These are phyloP conservation scores for Corymbia calophylla DNA, from an alignment of 441 rosid genomes.

Conservation along the genomic window DNA sequence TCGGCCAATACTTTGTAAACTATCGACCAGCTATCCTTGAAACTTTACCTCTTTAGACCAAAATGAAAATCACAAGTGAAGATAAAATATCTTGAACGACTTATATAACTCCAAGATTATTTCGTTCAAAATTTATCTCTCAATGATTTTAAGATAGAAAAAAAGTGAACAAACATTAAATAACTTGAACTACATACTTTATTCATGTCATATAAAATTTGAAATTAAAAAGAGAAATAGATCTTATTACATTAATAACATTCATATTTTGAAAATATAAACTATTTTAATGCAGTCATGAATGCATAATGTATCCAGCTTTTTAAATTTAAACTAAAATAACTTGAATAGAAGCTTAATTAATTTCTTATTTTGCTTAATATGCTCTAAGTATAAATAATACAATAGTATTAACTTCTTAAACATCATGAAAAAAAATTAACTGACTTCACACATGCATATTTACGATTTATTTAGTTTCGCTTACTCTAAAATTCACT, in stretches of 20 bases:
- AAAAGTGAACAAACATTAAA: background rate
- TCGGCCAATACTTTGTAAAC: no score
- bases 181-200: background rate
- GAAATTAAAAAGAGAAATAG: background rate
- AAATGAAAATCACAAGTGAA: no score
- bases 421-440: background rate
- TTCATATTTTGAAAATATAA: background rate
- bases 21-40: no score
- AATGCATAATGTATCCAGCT: background rate
- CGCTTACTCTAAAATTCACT: background rate
- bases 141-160: background rate
- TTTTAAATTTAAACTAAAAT: background rate
- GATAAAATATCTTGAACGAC: no score
- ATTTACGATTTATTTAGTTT: background rate
- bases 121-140: background rate
- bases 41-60: no score
- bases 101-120: no score
- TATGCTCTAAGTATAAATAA: background rate
- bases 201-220: background rate
- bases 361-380: background rate
- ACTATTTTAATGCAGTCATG: background rate
- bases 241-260: background rate
- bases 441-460: background rate
- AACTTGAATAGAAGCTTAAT: background rate
- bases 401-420: background rate